Base-by-base conservation (phyloP, 108 stramenopile genomes). In the Fragilaria crotonensis region DNA sequence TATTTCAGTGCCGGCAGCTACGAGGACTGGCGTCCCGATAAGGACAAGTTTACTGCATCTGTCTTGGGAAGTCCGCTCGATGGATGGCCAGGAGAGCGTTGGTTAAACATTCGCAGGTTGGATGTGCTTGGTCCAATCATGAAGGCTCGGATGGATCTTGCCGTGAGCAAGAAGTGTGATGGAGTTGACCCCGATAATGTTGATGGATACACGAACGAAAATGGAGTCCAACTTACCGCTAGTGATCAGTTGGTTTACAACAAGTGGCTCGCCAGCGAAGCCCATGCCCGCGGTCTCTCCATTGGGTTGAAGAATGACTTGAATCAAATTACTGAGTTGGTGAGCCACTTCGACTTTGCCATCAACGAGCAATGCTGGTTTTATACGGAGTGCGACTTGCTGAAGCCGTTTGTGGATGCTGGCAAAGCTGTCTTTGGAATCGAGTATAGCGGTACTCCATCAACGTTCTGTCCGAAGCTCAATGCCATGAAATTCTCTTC, bases 281-380 rank as follows among this genome's bases (percentile, higher is more conserved):
- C 67, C 5, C 67, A 68, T 52, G 11, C 14, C 53, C 18, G 54
- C 3, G 70, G 70, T 26, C 59, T 60, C 21, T 19, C 14, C 21
- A 66, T 71, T 29, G 70, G 64, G 5, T 20, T 71, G 22, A 71
- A 71, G 59, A 71, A 71, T 30, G 58, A 32, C 3, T 26, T 60
- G 5, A 58, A 47, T 18, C 58, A 60, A 0, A 44, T 51, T 20
- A 2, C 4, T 21, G 48, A 50, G 3, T 52, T 71, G 41, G 58
- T 44, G 27, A 25, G 30, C 29, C 30, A 46, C 18, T 66, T 59
- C 23, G 70, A 71, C 48, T 75, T 71, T 60, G 70, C 74, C 25
- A 27, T 75, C 56, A 67, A 67, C 18, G 74, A 75, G 49, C 26
- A 62, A 61, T 75, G 74, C 51, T 62, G 55, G 5, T 25, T 68